Percentiles rank a stretch among this genome's conserved stretches.
These are phyloP conservation scores for Leccinum rimulosum DNA, from an alignment of 768 basidiomycete species.

Conservation along the genomic window DNA sequence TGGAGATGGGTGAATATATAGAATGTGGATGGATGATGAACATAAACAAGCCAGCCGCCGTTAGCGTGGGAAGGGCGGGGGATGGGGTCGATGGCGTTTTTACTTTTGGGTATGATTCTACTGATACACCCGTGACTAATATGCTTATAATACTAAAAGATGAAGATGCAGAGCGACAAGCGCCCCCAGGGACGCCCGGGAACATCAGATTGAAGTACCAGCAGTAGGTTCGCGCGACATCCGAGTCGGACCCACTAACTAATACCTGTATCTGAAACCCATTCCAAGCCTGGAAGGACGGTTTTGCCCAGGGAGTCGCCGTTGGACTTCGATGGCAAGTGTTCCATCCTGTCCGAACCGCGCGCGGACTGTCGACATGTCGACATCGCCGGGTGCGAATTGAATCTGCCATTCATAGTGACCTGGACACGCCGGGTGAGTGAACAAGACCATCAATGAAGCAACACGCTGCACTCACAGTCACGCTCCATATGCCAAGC, in stretches of 20 bases:
- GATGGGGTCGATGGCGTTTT: background rate
- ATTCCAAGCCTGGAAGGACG: slow-evolving; percentile 26
- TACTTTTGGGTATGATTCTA: slow-evolving; percentile 17
- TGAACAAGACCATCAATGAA: slow-evolving; percentile 1
- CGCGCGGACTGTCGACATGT: slow-evolving; percentile 52
- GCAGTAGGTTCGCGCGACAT: background rate
- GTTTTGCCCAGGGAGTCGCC: slow-evolving; percentile 25
- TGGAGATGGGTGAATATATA: slow-evolving; percentile 15
- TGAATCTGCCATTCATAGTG: slow-evolving; percentile 62
- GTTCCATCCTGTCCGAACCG: slow-evolving; percentile 45
- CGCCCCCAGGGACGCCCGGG: background rate
- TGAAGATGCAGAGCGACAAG: slow-evolving; percentile 5
- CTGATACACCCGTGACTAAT: slow-evolving; percentile 18
- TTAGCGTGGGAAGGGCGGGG: slow-evolving; percentile 7
- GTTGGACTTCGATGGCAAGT: slow-evolving; percentile 46
- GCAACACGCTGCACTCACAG: slow-evolving; percentile 40
- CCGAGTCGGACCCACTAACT: slow-evolving; percentile 5
- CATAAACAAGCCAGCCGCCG: background rate
- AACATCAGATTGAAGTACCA: slow-evolving; percentile 3
- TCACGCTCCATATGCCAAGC: slow-evolving; percentile 60
- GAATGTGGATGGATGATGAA: background rate
- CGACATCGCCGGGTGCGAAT: slow-evolving; percentile 53
- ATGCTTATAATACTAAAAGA: slow-evolving; percentile 19
- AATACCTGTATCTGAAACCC: slow-evolving; percentile 29
- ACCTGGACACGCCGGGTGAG: slow-evolving; percentile 32